Evolutionary conservation across 129 eudicot species (phyloP), one percentile per base, ranked within the genome.

Genomic region (Solidago caesia): DNA sequence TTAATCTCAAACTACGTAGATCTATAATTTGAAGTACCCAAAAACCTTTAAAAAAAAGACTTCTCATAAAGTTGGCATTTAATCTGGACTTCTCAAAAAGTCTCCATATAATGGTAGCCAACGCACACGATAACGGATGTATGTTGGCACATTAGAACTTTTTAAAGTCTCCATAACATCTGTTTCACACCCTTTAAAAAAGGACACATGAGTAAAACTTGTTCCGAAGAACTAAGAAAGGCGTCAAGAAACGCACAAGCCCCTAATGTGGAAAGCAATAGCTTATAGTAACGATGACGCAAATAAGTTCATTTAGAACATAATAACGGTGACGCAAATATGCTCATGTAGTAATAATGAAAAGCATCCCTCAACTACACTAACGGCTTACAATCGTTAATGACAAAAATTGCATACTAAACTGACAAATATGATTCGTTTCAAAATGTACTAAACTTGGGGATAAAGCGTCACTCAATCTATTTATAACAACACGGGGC

Each of bases 211-310:
- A 25, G 47, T 65, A 42, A 64, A 25, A 56, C 8, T 13, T 65
- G 64, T 55, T 47, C 69, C 45, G 44, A 27, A 67, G 8, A 75
- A 75, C 57, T 44, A 62, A 46, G 21, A 21, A 21, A 21, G 21
- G 21, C 13, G 47, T 15, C 21, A 55, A 75, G 47, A 21, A 42
- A 59, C 33, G 16, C 63, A 47, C n/a, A 45, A 27, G 59, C 15
- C 53, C 71, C 25, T 44, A 55, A 75, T 16, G 15, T 76, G 9
- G 44, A 27, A 67, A 56, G 10, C n/a, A 11, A 58, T 33, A 7
- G 39, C 39, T 33, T 33, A 33, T 41, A 10, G 58, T 41, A 58
- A 69, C 47, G n/a, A 52, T 33, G 42, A 77, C 21, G 70, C 8
- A 48, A 70, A 69, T 5, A 29, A 46, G 33, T 33, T 44, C 64